Conservation (phyloP, 2,329 filamentous ascomycete genomes). For the Colletotrichum tropicicola region DNA sequence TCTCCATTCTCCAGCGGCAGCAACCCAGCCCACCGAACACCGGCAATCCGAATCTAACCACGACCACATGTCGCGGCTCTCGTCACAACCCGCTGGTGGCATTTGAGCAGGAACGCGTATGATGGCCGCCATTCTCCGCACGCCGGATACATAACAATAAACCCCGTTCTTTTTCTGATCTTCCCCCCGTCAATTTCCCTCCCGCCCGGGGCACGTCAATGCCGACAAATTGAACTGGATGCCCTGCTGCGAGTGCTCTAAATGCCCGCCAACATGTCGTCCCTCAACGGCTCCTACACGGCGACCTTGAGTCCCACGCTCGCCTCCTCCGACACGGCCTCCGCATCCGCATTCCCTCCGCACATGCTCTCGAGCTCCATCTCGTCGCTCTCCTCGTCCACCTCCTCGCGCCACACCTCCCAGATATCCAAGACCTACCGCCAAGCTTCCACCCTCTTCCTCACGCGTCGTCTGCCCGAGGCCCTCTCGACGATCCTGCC, state of each 20-base stretch:
- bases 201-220: conserved; percentile 26
- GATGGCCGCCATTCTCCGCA: conserved; percentile 32
- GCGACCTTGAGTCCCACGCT: conserved; percentile 55
- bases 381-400: conserved; percentile 72
- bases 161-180: conserved; percentile 25
- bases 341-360: conserved; percentile 56
- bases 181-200: conserved; percentile 21
- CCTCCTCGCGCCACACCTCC: conserved; percentile 68
- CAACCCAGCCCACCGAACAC: conserved; percentile 8
- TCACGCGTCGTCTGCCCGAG: conserved; percentile 92
- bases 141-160: conserved; percentile 30
- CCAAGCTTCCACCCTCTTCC: conserved; percentile 91
- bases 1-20: conserved; percentile 17
- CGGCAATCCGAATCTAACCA: conserved; percentile 25
- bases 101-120: conserved; percentile 32
- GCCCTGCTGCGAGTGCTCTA: conserved; percentile 8
- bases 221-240: conserved; percentile 24
- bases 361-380: conserved; percentile 70
- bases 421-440: conserved; percentile 93
- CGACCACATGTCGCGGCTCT: conserved; percentile 29
- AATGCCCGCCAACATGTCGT: conserved; percentile 47
- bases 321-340: conserved; percentile 38
- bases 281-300: conserved; percentile 50
- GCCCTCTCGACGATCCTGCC: conserved; percentile 86
- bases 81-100: conserved; percentile 17